Conservation (phyloP, 2,329 filamentous ascomycete species). For the Neofusicoccum sp. region DNA sequence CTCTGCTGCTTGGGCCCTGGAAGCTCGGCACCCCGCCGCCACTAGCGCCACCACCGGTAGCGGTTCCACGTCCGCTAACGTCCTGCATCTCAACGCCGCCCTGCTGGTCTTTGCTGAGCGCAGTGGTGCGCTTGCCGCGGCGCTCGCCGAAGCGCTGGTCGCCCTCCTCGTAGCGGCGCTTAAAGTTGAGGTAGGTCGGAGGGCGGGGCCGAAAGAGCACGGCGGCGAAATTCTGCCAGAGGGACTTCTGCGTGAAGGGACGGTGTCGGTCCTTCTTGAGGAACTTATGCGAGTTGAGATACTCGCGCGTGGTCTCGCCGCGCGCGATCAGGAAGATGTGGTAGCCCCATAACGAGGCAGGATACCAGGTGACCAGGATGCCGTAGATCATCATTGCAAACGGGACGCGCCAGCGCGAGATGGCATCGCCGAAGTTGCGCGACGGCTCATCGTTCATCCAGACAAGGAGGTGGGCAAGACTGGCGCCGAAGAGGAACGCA, state of each 20-base stretch:
- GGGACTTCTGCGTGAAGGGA: constrained; percentile 77
- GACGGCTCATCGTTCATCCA: constrained; percentile 62
- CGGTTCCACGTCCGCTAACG: constrained; percentile 21
- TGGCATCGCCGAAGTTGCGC: constrained; percentile 66
- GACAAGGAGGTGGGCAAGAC: constrained; percentile 74
- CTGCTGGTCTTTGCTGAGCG: constrained; percentile 51
- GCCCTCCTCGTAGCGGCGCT: constrained; percentile 69
- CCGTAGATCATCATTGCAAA: constrained; percentile 89
- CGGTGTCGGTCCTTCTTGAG: constrained; percentile 85
- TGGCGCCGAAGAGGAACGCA: constrained; percentile 72
- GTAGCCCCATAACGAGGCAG: constrained; percentile 78
- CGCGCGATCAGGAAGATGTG: constrained; percentile 88
- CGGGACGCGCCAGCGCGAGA: constrained; percentile 70
- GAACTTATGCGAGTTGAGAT: constrained; percentile 95
- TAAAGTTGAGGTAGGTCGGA: constrained; percentile 88
- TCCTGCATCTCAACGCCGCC: constrained; percentile 70
- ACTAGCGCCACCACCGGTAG: background rate
- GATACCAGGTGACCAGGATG: constrained; percentile 72
- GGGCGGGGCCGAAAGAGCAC: constrained; percentile 81
- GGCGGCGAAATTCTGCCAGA: constrained; percentile 74
- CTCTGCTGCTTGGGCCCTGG: constrained; percentile 5
- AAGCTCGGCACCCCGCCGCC: constrained; percentile 1
- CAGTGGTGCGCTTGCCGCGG: constrained; percentile 51
- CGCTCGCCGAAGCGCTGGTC: constrained; percentile 76
- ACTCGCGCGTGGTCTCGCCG: constrained; percentile 93